Conservation (phyloP, 768 basidiomycete species). For the Dioszegia crocea region DNA sequence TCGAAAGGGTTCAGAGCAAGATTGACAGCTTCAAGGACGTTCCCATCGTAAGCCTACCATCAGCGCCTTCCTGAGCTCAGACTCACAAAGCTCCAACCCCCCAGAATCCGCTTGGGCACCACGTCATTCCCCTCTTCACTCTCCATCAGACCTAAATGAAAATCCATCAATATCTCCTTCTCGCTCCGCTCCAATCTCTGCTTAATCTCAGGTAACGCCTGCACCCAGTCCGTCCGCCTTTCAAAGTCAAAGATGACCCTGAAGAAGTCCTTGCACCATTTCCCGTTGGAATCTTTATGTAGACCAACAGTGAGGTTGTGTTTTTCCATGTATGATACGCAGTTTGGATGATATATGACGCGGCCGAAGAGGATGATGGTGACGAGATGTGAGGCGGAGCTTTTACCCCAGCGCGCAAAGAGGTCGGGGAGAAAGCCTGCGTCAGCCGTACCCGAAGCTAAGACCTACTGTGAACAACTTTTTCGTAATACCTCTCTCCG, state of each 20-base stretch:
- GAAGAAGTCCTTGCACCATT: conserved; percentile 92
- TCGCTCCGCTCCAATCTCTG: conserved; percentile 73
- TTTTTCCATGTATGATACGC: conserved; percentile 35
- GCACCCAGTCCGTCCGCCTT: conserved; percentile 78
- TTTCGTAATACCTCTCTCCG: conserved; percentile 91
- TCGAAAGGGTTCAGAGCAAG: conserved; percentile 87
- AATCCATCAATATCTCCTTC: conserved; percentile 80
- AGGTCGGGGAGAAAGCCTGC: conserved; percentile 78
- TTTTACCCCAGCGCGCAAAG: conserved; percentile 75
- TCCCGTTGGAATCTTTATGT: conserved; percentile 66
- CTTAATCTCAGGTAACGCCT: conserved; percentile 78
- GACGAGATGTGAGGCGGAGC: conserved; percentile 84
- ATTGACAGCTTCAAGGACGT: conserved; percentile 91
- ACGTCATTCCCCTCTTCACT: conserved; percentile 14
- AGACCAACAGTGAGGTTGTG: conserved; percentile 51
- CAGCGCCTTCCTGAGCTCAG: not conserved
- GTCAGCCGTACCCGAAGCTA: not conserved
- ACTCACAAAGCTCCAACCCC: conserved; percentile 48
- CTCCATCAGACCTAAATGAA: conserved; percentile 61
- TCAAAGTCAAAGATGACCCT: conserved; percentile 93
- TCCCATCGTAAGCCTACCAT: conserved; percentile 79
- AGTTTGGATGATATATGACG: conserved; percentile 56
- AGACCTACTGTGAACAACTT: conserved; percentile 74
- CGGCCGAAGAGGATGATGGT: conserved; percentile 92
- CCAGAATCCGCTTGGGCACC: conserved; percentile 44